Base-by-base conservation (phyloP, 306 rosid genomes). In the Vigna radiata region DNA sequence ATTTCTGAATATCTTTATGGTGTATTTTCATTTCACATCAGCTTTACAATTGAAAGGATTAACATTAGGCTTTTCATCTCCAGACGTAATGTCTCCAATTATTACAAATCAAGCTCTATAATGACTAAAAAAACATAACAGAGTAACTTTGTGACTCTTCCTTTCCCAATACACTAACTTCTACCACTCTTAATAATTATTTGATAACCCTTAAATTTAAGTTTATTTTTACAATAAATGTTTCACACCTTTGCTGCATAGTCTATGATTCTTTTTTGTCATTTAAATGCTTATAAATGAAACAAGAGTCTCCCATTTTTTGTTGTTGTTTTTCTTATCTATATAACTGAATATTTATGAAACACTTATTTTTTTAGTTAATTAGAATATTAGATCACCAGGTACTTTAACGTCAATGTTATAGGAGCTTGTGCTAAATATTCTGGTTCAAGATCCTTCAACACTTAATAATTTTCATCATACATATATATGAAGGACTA, bases 401-500 rank as follows among this genome's bases (percentile, higher is more conserved):
- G 21, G 46, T 67, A 36, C 70, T 59, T 47, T 33, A 56, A 19
- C 41, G 8, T 39, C 44, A 7, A 39, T 14, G 44, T 65, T 61
- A 29, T 44, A 27, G 29, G 75, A 21, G 33, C 73, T 61, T 69
- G 5, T 54, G 70, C 25, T 70, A 27, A 48, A 62, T 9, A 47
- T 46, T 70, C n/a, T 49, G 15, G 61, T 54, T 52, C 48, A 75
- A 31, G 46, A 49, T 72, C 50, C 62, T 25, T 33, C 9, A 65
- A 56, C 64, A 68, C 71, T 7, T 31, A 66, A 8, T 43, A 65
- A 36, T 36, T 55, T 62, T 75, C 56, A 16, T 76, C 64, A 25
- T 58, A 12, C 66, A 37, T 37, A 31, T 33, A 75, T 33, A 75
- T 37, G 36, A 17, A 46, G 21, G 33, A 37, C 52, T 56, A 15